Percentiles rank a stretch among this genome's conserved stretches.
Evolutionary conservation across 148 eudicot species (phyloP).

Genomic region (Persicaria tinctoria): DNA sequence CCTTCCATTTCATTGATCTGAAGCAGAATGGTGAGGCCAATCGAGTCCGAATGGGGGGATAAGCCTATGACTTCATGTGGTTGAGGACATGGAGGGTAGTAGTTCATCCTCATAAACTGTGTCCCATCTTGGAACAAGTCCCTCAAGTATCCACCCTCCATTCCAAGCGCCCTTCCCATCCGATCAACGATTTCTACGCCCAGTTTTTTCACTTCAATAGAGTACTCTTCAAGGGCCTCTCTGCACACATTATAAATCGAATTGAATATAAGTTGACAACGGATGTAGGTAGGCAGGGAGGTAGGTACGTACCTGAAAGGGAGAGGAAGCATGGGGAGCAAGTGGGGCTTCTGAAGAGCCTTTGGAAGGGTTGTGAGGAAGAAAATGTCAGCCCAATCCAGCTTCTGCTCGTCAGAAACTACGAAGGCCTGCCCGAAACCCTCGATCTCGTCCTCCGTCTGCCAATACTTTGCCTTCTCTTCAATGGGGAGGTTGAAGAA

Average conservation of each 20-base stretch:
- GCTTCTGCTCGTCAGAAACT: conserved; percentile 29
- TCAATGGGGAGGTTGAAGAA: conserved; percentile 24
- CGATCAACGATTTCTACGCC: not conserved
- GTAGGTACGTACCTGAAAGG: conserved; percentile 12
- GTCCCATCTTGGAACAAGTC: conserved; percentile 12
- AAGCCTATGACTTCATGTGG: not conserved
- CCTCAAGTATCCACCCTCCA: conserved; percentile 16
- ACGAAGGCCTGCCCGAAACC: conserved; percentile 35
- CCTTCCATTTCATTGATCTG: not conserved
- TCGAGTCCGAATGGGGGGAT: not conserved
- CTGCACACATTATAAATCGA: not conserved
- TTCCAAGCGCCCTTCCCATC: not conserved
- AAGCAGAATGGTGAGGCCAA: not conserved
- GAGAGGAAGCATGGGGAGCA: conserved; percentile 21
- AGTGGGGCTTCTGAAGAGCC: conserved; percentile 16
- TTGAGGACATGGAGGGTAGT: not conserved
- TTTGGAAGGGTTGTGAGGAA: conserved; percentile 20
- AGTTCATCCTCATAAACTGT: not conserved
- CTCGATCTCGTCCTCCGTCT: conserved; percentile 16
- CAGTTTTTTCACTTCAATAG: not conserved
- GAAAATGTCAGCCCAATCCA: conserved; percentile 33
- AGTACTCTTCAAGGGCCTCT: not conserved
- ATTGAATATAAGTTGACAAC: too few species aligned
- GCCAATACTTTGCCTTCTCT: conserved; percentile 30
- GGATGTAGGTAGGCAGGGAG: too few species aligned